phyloP scores from a whole-genome alignment of 306 rosid species.

The Fragaria iinumae region DNA sequence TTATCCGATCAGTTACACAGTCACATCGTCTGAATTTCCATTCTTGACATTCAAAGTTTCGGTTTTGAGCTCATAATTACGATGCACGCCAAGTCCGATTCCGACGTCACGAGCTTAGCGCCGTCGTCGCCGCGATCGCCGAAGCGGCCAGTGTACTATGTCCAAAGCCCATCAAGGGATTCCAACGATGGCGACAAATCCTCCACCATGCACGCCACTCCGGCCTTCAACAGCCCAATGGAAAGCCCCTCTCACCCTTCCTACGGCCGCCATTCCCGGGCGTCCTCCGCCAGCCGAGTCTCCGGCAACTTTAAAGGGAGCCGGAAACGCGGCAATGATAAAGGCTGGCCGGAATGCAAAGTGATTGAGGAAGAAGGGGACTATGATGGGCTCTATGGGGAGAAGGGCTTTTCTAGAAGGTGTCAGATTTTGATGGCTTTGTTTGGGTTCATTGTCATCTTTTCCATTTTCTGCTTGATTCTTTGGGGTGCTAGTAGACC shows the following conservation, averaged over 20 bases:
- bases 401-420: conserved; percentile 42
- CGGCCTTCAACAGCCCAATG: conserved; percentile 52
- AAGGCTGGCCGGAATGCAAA: conserved; percentile 61
- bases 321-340: conserved; percentile 28
- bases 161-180: conserved; percentile 74
- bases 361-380: conserved; percentile 74
- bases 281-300: conserved; percentile 64
- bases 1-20: neutral
- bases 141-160: conserved; percentile 60
- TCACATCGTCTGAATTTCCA: neutral
- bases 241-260: conserved; percentile 76
- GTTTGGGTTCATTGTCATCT: conserved; percentile 50
- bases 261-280: conserved; percentile 59
- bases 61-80: conserved; percentile 6
- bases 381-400: conserved; percentile 32
- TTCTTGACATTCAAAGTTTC: neutral
- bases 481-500: conserved; percentile 69
- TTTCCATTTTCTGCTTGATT: conserved; percentile 61
- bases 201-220: conserved; percentile 50
- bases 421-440: conserved; percentile 50
- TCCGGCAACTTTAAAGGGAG: conserved; percentile 42
- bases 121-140: conserved; percentile 68
- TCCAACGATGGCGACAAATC: conserved; percentile 83
- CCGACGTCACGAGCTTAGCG: conserved; percentile 64
- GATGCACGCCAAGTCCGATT: conserved; percentile 73